Evolutionary conservation across 176 grass and related monocot genomes (phyloP).

Genomic region (Cymbopogon citratus): DNA sequence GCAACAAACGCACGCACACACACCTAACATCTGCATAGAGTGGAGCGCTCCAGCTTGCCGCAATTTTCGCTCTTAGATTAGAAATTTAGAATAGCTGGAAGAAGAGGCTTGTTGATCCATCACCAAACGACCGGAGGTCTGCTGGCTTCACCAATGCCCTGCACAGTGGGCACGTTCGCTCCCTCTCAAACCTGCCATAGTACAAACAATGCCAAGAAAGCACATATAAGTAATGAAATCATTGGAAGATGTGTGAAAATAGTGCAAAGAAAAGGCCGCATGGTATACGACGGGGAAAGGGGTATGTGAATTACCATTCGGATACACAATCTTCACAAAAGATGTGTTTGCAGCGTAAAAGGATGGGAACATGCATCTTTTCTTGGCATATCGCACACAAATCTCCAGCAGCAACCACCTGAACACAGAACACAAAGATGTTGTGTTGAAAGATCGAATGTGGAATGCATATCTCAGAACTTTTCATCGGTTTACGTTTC

Average conservation of each 20-base stretch:
- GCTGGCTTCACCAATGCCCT: slow-evolving; percentile 89
- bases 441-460: not conserved
- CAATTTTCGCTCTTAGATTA: slow-evolving; percentile 17
- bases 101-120: slow-evolving; percentile 91
- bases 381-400: slow-evolving; percentile 95
- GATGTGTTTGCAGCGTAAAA: slow-evolving; percentile 82
- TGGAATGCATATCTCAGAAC: not conserved
- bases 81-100: slow-evolving; percentile 95
- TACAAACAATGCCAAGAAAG: not conserved
- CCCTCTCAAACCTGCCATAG: slow-evolving; percentile 83
- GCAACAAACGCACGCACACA: slow-evolving; percentile 16
- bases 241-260: not conserved
- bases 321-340: slow-evolving; percentile 91
- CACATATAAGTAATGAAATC: not conserved
- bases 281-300: not conserved
- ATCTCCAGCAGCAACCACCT: slow-evolving; percentile 70
- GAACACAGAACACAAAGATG: not conserved
- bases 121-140: slow-evolving; percentile 76
- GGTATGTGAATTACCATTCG: slow-evolving; percentile 56
- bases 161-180: slow-evolving; percentile 89
- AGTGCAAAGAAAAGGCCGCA: not conserved
- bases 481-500: not conserved
- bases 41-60: not conserved
- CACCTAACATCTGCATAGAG: slow-evolving; percentile 18
- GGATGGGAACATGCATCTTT: slow-evolving; percentile 80